Evolutionary conservation across 2,329 filamentous ascomycete species (phyloP).

Genomic region (Xylariales sp.): DNA sequence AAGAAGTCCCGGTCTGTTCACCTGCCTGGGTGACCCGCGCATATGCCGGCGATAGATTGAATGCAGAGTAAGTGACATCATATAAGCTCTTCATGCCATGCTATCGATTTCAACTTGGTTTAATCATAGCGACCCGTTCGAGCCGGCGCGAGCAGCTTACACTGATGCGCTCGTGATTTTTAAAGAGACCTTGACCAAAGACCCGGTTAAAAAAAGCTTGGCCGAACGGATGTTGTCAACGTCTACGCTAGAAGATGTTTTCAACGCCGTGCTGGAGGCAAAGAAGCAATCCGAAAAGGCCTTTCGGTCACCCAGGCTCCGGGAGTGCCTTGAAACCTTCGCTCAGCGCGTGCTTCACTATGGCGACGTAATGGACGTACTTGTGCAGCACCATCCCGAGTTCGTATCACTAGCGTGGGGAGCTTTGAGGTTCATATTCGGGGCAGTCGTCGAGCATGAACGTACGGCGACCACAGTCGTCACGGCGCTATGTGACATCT

Average conservation of each 20-base stretch:
- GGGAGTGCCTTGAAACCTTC: not conserved
- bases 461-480: slow-evolving; percentile 19
- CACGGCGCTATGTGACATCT: slow-evolving; percentile 18
- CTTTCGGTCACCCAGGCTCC: not conserved
- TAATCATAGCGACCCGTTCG: slow-evolving; percentile 14
- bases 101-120: not conserved
- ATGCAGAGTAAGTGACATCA: slow-evolving; percentile 15
- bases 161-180: slow-evolving; percentile 15
- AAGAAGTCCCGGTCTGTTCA: not conserved
- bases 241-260: slow-evolving; percentile 18
- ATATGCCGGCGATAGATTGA: slow-evolving; percentile 4
- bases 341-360: slow-evolving; percentile 12
- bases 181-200: slow-evolving; percentile 12
- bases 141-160: slow-evolving; percentile 19
- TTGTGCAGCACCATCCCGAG: slow-evolving; percentile 26
- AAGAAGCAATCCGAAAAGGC: slow-evolving; percentile 9
- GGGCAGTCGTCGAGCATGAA: slow-evolving; percentile 17
- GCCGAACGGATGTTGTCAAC: not conserved
- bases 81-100: not conserved
- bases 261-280: slow-evolving; percentile 10
- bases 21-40: slow-evolving; percentile 16
- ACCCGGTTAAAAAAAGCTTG: slow-evolving; percentile 5
- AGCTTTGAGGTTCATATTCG: slow-evolving; percentile 22
- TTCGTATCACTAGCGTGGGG: slow-evolving; percentile 24
- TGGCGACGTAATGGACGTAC: slow-evolving; percentile 6